Conservation (phyloP, 176 grass and related monocot genomes). For the Triticum monococcum region DNA sequence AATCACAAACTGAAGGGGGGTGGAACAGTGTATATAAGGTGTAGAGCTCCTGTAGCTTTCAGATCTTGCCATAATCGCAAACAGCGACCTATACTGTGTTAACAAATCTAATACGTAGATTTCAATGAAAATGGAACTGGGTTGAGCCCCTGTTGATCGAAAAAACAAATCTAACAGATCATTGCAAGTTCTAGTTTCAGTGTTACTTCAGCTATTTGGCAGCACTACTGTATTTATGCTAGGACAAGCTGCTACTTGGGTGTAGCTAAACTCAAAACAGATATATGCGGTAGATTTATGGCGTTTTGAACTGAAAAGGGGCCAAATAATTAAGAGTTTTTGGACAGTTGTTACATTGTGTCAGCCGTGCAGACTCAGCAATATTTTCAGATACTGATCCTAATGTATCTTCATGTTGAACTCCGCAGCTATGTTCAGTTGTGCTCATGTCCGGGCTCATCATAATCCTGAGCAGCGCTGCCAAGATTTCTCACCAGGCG, state of each 20-base stretch:
- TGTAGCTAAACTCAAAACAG: no score
- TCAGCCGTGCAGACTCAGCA: background rate
- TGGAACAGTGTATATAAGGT: background rate
- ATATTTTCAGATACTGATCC: background rate
- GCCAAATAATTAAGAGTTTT: background rate
- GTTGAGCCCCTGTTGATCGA: no score
- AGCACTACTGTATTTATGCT: no score
- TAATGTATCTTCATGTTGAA: background rate
- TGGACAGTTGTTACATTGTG: background rate
- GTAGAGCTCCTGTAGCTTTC: background rate
- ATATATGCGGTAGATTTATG: no score
- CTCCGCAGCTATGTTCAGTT: slow-evolving; percentile 70
- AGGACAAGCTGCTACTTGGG: no score
- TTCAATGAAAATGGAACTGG: no score
- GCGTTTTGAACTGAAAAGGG: no score
- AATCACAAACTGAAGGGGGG: background rate
- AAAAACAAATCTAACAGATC: no score
- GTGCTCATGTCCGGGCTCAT: slow-evolving; percentile 77
- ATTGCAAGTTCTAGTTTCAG: no score
- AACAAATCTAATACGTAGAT: no score
- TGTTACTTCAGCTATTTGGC: no score
- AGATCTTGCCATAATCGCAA: background rate
- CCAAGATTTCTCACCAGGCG: slow-evolving; percentile 93
- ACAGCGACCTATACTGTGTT: no score
- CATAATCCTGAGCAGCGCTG: slow-evolving; percentile 81